Evolutionary conservation across 257 asterid species (phyloP).

Genomic region (Nicotiana noctiflora): DNA sequence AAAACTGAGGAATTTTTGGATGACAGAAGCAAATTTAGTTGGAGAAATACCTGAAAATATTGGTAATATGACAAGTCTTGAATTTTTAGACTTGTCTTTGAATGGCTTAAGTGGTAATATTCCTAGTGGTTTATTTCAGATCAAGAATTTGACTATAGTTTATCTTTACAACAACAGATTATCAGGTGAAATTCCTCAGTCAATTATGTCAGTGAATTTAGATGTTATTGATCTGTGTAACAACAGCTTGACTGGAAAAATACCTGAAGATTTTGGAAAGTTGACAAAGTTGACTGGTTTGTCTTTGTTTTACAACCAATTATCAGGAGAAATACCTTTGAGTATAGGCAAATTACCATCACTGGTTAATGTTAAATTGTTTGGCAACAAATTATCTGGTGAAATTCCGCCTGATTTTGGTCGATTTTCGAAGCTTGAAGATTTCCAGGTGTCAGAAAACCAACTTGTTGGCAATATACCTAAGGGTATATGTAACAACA

Average conservation of each 20-base stretch:
- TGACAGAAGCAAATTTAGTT: slow-evolving; percentile 32
- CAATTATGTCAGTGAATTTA: slow-evolving; percentile 34
- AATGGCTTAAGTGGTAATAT: slow-evolving; percentile 54
- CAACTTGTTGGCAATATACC: slow-evolving; percentile 55
- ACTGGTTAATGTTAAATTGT: slow-evolving; percentile 31
- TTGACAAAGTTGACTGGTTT: slow-evolving; percentile 48
- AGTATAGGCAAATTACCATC: slow-evolving; percentile 52
- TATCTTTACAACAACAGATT: slow-evolving; percentile 41
- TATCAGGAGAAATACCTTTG: slow-evolving; percentile 62
- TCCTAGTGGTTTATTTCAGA: slow-evolving; percentile 50
- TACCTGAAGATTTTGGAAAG: slow-evolving; percentile 63
- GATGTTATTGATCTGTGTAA: slow-evolving; percentile 46
- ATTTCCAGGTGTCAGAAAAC: slow-evolving; percentile 47
- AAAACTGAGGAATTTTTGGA: slow-evolving; percentile 47
- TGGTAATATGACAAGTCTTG: slow-evolving; percentile 53
- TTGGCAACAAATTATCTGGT: slow-evolving; percentile 55
- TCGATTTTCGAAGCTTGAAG: slow-evolving; percentile 36
- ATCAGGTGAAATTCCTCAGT: slow-evolving; percentile 56
- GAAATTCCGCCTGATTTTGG: slow-evolving; percentile 79
- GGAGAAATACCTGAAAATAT: slow-evolving; percentile 64
- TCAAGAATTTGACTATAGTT: slow-evolving; percentile 30
- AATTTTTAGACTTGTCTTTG: slow-evolving; percentile 40
- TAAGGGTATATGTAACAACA: slow-evolving; percentile 41
- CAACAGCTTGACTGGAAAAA: slow-evolving; percentile 49
- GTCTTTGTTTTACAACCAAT: slow-evolving; percentile 42